These are phyloP conservation scores for Lichtheimia corymbifera DNA, from an alignment of 371 early-diverging fungal species.

Conservation along the genomic window DNA sequence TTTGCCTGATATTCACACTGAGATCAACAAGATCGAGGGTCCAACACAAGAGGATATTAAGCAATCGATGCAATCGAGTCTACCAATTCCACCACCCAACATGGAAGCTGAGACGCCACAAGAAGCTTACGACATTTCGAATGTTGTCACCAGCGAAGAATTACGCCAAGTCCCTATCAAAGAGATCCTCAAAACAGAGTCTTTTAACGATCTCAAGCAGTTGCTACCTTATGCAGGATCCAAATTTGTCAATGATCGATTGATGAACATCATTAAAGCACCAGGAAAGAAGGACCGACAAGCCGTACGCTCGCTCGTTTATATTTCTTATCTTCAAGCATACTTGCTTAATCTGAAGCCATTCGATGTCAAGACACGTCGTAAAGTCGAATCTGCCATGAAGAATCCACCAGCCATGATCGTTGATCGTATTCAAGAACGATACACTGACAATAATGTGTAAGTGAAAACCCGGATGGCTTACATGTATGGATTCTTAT, in stretches of 20 bases:
- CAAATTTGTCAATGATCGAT: slow-evolving; percentile 48
- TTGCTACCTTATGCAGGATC: slow-evolving; percentile 52
- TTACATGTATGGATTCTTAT: background rate
- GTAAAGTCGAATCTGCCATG: slow-evolving; percentile 48
- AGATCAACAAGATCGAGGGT: slow-evolving; percentile 59
- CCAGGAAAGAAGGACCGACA: slow-evolving; percentile 65
- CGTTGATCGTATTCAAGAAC: slow-evolving; percentile 62
- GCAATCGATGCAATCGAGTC: slow-evolving; percentile 47
- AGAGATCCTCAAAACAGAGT: slow-evolving; percentile 26
- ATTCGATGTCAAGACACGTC: slow-evolving; percentile 52
- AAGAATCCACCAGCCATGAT: slow-evolving; percentile 62
- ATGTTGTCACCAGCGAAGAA: slow-evolving; percentile 58
- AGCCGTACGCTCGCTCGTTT: slow-evolving; percentile 64
- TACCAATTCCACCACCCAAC: slow-evolving; percentile 78
- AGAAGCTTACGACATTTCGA: slow-evolving; percentile 74
- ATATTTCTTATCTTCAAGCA: slow-evolving; percentile 74
- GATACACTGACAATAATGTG: slow-evolving; percentile 66
- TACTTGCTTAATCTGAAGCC: slow-evolving; percentile 55
- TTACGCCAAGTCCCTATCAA: background rate
- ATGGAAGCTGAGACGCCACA: slow-evolving; percentile 62
- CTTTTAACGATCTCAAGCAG: slow-evolving; percentile 41
- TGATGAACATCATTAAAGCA: slow-evolving; percentile 44
- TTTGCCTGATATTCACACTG: slow-evolving; percentile 56
- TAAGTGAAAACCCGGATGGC: slow-evolving; percentile 14
- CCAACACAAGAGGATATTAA: slow-evolving; percentile 56